Conservation (phyloP, 495 filamentous ascomycete species). For the Trichoderma reesei region DNA sequence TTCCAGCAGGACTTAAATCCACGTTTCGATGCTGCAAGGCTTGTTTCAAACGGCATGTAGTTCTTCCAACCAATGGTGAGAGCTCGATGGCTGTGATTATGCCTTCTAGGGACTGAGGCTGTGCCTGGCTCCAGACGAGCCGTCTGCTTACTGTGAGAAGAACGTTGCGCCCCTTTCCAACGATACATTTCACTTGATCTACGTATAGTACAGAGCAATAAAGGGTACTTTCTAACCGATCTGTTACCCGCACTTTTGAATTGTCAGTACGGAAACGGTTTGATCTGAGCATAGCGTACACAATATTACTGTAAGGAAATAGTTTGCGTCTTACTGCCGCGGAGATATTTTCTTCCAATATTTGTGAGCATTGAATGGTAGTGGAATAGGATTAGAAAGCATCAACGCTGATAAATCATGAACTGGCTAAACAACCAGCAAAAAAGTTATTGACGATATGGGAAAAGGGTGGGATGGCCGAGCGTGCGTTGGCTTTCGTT, state of each 20-base stretch:
- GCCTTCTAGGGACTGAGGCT: constrained; percentile 67
- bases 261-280: too few species aligned
- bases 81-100: constrained; percentile 69
- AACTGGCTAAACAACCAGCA: background rate
- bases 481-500: background rate
- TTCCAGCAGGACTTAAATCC: constrained; percentile 54
- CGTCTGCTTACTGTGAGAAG: constrained; percentile 70
- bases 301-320: too few species aligned
- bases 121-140: constrained; percentile 86
- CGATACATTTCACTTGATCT: constrained; percentile 55
- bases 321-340: background rate
- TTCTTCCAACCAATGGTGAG: constrained; percentile 97
- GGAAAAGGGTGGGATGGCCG: background rate
- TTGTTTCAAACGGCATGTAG: constrained; percentile 74
- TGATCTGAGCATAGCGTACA: too few species aligned
- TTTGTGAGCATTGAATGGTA: too few species aligned
- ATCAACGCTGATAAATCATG: background rate
- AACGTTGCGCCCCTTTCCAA: constrained; percentile 89
- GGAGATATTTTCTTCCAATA: background rate
- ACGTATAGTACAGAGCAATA: constrained; percentile 84
- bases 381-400: background rate
- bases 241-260: constrained; percentile 42
- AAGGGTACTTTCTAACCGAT: constrained; percentile 67
- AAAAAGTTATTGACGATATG: background rate
- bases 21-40: constrained; percentile 82